Evolutionary conservation across 352 stramenopile species (phyloP), one percentile per base, ranked within the genome.

Genomic region (Globisporangium cylindrosporum): DNA sequence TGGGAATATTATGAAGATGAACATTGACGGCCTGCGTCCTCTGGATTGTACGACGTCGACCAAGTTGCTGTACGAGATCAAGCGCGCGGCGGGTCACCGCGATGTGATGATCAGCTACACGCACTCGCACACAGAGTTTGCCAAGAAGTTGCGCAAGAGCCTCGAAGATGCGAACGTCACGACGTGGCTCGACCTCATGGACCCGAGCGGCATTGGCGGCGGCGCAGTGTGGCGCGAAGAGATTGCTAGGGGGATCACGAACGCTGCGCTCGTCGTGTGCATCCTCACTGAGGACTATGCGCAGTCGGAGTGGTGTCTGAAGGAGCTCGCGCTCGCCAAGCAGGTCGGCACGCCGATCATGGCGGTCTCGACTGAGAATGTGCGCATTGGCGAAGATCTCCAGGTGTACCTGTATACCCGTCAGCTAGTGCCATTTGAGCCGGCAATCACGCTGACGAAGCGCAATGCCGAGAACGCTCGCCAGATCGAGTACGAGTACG

Each of bases 31-130:
- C 0, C 62, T 90, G 27, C 78, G 88, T 8, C 84, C 88, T 7
- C 62, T 95, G 12, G 88, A 95, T 68, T 94, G 86, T 55, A 93
- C 88, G 0, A 92, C 81, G 4, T 90, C 84, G 6, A 94, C 88
- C 4, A 81, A 81, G 58, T 73, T 95, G 6, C 73, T 89, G n/a
- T 95, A 89, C 41, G 86, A 88, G 32, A 84, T 95, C 54, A 95
- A 95, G 71, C 82, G 75, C 18, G 86, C 86, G n/a, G 88, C 86
- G 1, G 88, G 88, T 0, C 78, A 90, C 34, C 82, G 88, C 0
- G 88, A 95, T 38, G 88, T 93, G 10, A 94, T 95, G 88, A 94
- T 95, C 69, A 95, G 88, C 73, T 94, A 95, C 73, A 95, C 88
- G 32, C 88, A 95, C 66, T 89, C 88, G 36, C 88, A 95, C 66